Conservation (phyloP, 2,329 filamentous ascomycete species). For the Clonostachys sp. region DNA sequence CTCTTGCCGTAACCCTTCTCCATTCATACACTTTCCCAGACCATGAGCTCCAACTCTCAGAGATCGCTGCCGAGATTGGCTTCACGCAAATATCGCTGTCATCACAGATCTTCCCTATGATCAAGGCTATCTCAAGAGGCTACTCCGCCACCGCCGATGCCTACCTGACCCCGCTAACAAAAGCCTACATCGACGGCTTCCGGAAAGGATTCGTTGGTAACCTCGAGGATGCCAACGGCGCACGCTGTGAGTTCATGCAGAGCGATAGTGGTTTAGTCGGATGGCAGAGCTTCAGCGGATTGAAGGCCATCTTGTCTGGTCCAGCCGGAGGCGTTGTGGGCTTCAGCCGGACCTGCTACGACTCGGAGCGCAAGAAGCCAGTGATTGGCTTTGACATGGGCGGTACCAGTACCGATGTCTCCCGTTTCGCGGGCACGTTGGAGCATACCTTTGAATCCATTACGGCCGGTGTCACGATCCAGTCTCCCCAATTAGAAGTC, state of each 20-base stretch:
- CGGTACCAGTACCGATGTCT: slow-evolving; percentile 88
- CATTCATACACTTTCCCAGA: slow-evolving; percentile 88
- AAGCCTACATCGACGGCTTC: slow-evolving; percentile 62
- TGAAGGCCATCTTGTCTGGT: slow-evolving; percentile 81
- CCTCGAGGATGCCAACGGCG: slow-evolving; percentile 63
- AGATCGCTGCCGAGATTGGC: slow-evolving; percentile 73
- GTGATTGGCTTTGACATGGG: slow-evolving; percentile 96
- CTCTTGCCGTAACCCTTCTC: slow-evolving; percentile 86
- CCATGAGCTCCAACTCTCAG: slow-evolving; percentile 75
- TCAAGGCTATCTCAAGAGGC: slow-evolving; percentile 32
- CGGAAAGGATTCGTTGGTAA: slow-evolving; percentile 76
- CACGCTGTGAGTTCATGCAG: slow-evolving; percentile 93
- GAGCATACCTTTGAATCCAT: slow-evolving; percentile 92
- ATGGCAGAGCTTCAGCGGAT: slow-evolving; percentile 75
- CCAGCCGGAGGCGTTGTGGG: slow-evolving; percentile 90
- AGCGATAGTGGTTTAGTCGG: slow-evolving; percentile 72
- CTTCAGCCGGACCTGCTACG: slow-evolving; percentile 87
- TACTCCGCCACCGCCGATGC: slow-evolving; percentile 38
- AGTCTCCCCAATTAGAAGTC: slow-evolving; percentile 88
- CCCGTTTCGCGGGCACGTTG: slow-evolving; percentile 72
- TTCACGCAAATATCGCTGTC: slow-evolving; percentile 63
- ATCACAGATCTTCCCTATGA: slow-evolving; percentile 34
- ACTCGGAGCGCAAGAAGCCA: slow-evolving; percentile 72
- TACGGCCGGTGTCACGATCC: slow-evolving; percentile 88
- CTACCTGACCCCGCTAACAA: slow-evolving; percentile 33